Conservation (phyloP, 352 stramenopile species). For the Pythium biforme region DNA sequence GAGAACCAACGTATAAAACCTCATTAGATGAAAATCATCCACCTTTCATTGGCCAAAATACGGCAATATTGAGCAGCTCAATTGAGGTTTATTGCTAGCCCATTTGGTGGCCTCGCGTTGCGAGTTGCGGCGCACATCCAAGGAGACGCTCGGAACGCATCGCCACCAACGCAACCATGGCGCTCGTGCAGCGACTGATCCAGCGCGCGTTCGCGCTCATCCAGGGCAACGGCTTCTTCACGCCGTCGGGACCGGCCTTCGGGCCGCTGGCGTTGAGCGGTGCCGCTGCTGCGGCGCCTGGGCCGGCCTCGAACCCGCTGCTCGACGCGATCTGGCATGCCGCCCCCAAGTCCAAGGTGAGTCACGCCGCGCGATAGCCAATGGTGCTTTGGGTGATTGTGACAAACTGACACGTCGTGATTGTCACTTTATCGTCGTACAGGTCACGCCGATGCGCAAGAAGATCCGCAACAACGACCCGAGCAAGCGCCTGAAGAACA, state of each 20-base stretch:
- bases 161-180: conserved; percentile 33
- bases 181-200: conserved; percentile 65
- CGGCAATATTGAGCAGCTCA: conserved; percentile 2
- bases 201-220: conserved; percentile 63
- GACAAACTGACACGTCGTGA: not conserved
- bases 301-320: conserved; percentile 49
- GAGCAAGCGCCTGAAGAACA: conserved; percentile 88
- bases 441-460: conserved; percentile 86
- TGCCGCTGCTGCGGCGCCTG: conserved; percentile 26
- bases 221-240: conserved; percentile 50
- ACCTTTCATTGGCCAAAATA: conserved; percentile 1
- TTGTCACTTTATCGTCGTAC: conserved; percentile 1
- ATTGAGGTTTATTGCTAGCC: conserved; percentile 17
- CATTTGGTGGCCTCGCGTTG: conserved; percentile 27
- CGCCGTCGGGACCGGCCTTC: conserved; percentile 30
- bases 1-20: conserved; percentile 17
- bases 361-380: not conserved
- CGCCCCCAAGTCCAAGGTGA: conserved; percentile 86
- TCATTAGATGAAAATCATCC: not conserved
- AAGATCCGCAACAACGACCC: conserved; percentile 87
- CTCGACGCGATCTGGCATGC: conserved; percentile 78
- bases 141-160: conserved; percentile 8
- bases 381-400: not conserved
- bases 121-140: not conserved
- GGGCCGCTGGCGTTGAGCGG: conserved; percentile 37